Evolutionary conservation across 2,329 filamentous ascomycete species (phyloP).

Genomic region (Ophiocordyceps camponoti-saundersi): DNA sequence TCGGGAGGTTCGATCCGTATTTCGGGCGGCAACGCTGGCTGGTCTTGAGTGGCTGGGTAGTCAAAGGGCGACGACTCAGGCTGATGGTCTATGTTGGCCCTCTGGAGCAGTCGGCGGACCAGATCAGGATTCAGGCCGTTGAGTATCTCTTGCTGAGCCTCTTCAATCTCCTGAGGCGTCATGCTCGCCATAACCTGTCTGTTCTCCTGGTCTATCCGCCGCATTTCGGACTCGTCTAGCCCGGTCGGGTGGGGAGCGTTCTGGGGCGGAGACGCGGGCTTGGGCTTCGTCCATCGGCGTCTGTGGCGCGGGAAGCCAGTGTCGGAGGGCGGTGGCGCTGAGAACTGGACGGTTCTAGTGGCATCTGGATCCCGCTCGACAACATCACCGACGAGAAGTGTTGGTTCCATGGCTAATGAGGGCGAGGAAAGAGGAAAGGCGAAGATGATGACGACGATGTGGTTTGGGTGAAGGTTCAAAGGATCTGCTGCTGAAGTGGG

Average conservation of each 20-base stretch:
- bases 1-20: constrained; percentile 4
- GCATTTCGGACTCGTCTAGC: constrained; percentile 40
- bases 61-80: constrained; percentile 27
- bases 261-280: constrained; percentile 51
- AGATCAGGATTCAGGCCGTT: constrained; percentile 57
- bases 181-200: constrained; percentile 55
- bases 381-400: constrained; percentile 56
- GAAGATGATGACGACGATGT: neutral
- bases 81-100: constrained; percentile 57
- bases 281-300: constrained; percentile 54
- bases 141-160: constrained; percentile 67
- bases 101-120: constrained; percentile 57
- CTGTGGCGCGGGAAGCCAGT: constrained; percentile 83
- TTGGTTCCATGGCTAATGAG: constrained; percentile 16
- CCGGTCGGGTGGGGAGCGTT: constrained; percentile 4
- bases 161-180: constrained; percentile 65
- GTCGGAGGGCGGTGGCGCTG: constrained; percentile 23
- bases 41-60: constrained; percentile 2
- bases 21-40: constrained; percentile 9
- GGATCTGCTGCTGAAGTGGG: no score
- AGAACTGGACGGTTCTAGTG: constrained; percentile 43
- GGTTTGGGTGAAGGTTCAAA: no score
- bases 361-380: constrained; percentile 51
- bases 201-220: constrained; percentile 72
- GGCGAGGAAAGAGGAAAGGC: neutral